Conservation (phyloP, 1,139 yeast species). For the Hanseniaspora uvarum region DNA sequence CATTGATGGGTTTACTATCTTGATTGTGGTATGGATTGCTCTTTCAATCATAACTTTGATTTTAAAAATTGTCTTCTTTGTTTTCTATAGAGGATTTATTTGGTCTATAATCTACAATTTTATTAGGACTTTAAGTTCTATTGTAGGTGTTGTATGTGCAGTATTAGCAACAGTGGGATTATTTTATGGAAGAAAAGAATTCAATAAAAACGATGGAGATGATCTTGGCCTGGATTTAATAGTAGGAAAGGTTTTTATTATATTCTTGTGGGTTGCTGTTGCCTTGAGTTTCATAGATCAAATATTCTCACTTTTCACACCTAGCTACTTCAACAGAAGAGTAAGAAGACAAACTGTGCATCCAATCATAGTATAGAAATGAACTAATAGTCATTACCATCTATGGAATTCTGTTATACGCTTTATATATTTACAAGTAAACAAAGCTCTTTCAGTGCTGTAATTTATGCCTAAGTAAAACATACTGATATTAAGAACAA, state of each 20-base stretch:
- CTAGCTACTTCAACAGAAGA: slow-evolving; percentile 1
- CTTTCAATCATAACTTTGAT: neutral
- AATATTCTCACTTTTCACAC: neutral
- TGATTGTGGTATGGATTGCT: slow-evolving; percentile 2
- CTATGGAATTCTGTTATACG: too few relatives aligned
- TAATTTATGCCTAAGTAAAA: neutral
- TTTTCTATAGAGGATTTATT: neutral
- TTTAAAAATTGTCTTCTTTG: neutral
- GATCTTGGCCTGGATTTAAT: neutral
- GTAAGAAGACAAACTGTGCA: neutral
- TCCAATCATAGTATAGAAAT: neutral
- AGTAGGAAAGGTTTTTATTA: neutral
- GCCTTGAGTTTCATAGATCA: neutral
- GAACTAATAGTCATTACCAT: too few relatives aligned
- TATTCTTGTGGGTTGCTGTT: slow-evolving; percentile 5
- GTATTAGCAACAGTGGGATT: slow-evolving; percentile 1
- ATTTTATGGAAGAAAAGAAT: neutral
- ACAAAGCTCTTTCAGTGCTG: too few relatives aligned
- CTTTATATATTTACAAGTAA: too few relatives aligned
- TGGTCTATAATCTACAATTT: neutral
- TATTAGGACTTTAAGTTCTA: neutral
- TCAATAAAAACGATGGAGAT: neutral
- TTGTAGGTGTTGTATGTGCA: neutral
- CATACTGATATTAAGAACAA: too few relatives aligned
- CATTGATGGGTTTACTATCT: slow-evolving; percentile 4